Conservation (phyloP, 129 eudicot genomes). For the Calendula officinalis region DNA sequence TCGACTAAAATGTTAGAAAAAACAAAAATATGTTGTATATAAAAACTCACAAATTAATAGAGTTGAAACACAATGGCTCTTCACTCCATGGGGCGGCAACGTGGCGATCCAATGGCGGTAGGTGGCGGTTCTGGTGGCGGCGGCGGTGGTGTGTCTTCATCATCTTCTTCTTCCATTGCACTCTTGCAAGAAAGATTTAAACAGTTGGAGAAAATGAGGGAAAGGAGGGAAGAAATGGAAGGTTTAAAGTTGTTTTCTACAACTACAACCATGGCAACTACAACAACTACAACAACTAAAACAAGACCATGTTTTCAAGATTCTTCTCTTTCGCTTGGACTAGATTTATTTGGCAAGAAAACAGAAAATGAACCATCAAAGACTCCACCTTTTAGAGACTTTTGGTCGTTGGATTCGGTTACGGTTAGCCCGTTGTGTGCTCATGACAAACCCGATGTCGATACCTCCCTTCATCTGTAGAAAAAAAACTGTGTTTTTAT, state of each 20-base stretch:
- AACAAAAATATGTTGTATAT: slow-evolving; percentile 32
- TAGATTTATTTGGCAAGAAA: slow-evolving; percentile 31
- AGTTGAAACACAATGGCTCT: slow-evolving; percentile 28
- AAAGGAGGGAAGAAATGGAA: slow-evolving; percentile 47
- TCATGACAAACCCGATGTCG: slow-evolving; percentile 41
- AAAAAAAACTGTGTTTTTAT: slow-evolving; percentile 4
- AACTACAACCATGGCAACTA: neutral
- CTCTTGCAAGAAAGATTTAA: slow-evolving; percentile 61
- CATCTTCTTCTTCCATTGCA: slow-evolving; percentile 47
- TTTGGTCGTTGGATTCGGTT: slow-evolving; percentile 35
- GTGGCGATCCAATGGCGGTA: slow-evolving; percentile 30
- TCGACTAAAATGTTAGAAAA: slow-evolving; percentile 19
- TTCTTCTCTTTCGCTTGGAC: slow-evolving; percentile 57
- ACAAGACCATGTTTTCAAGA: slow-evolving; percentile 34
- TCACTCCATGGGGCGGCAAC: slow-evolving; percentile 43
- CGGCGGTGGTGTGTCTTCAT: neutral
- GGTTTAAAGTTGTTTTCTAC: slow-evolving; percentile 29
- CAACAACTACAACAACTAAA: neutral
- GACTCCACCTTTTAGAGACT: slow-evolving; percentile 25
- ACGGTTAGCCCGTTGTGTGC: slow-evolving; percentile 19
- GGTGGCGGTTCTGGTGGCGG: slow-evolving; percentile 16
- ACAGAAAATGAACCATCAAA: slow-evolving; percentile 21
- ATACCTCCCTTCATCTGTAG: slow-evolving; percentile 67
- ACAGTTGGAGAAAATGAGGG: slow-evolving; percentile 51
- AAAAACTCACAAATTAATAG: slow-evolving; percentile 19